Conservation (phyloP, 2,329 filamentous ascomycete genomes). For the Paraconiothyrium brasiliense region DNA sequence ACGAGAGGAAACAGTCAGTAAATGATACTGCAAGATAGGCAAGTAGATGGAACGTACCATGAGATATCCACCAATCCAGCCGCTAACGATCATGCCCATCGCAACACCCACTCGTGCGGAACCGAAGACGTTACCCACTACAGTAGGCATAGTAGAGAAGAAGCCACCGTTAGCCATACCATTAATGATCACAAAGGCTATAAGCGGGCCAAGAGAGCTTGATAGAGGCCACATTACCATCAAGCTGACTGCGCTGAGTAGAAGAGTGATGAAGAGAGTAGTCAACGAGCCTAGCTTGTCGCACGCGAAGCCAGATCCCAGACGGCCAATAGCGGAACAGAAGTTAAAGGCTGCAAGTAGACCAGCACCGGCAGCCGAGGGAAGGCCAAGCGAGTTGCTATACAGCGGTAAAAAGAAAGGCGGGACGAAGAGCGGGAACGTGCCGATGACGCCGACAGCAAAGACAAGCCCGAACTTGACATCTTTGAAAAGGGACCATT, state of each 20-base stretch:
- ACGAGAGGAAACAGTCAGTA: not conserved
- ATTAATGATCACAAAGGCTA: conserved; percentile 3
- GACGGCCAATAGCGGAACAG: conserved; percentile 2
- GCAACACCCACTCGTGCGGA: conserved; percentile 6
- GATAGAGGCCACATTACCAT: conserved; percentile 10
- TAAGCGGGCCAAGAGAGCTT: not conserved
- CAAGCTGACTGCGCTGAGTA: not conserved
- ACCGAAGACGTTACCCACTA: conserved; percentile 3
- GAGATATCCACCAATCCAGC: conserved; percentile 7
- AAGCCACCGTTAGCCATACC: conserved; percentile 6
- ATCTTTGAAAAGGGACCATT: conserved; percentile 5
- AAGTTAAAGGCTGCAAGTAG: conserved; percentile 5
- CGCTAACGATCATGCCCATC: conserved; percentile 7
- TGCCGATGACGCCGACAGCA: conserved; percentile 4
- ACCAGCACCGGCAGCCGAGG: not conserved
- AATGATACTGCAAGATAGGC: not conserved
- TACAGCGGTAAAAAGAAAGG: conserved; percentile 5
- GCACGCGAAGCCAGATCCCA: not conserved
- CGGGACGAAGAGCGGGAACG: conserved; percentile 3
- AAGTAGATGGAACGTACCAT: not conserved
- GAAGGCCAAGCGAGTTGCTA: conserved; percentile 6
- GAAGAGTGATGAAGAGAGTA: not conserved
- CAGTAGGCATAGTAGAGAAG: conserved; percentile 7
- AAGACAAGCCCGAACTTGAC: conserved; percentile 1
- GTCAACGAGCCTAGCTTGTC: conserved; percentile 3